Percentiles rank a stretch among this genome's conserved stretches.
phyloP scores from a whole-genome alignment of 306 rosid species.

The Lotus japonicus region DNA sequence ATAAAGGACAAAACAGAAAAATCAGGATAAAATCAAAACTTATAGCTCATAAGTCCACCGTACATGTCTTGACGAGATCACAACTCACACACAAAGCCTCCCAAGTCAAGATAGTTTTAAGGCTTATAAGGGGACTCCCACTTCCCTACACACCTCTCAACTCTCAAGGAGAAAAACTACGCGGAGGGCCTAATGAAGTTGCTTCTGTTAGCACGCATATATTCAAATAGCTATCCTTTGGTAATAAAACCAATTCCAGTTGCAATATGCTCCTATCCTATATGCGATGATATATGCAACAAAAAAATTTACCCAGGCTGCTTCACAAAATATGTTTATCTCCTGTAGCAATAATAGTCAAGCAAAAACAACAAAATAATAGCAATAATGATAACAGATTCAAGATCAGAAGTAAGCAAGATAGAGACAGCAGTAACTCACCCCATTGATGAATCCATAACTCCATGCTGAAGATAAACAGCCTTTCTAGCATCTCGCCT shows the following conservation, averaged over 20 bases:
- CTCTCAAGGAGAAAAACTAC: background rate
- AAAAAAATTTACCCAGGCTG: background rate
- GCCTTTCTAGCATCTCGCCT: slow-evolving; percentile 90
- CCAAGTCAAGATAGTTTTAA: background rate
- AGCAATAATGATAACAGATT: too few species aligned
- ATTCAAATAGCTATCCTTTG: background rate
- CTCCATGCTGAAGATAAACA: slow-evolving; percentile 90
- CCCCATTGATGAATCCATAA: slow-evolving; percentile 97
- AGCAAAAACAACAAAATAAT: background rate
- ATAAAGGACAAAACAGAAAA: background rate
- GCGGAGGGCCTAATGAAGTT: too few species aligned
- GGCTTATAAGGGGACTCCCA: background rate
- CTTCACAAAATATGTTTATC: background rate
- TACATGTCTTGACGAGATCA: background rate
- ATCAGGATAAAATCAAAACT: background rate
- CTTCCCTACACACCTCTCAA: background rate
- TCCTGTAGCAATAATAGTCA: background rate
- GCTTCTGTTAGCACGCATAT: background rate
- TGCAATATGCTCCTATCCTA: background rate
- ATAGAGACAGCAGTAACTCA: slow-evolving; percentile 35
- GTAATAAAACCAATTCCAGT: background rate
- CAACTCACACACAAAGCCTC: background rate
- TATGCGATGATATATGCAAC: background rate
- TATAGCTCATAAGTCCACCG: background rate
- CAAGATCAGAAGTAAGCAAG: slow-evolving; percentile 8